Percentiles rank a stretch among this genome's conserved stretches.
Conservation (phyloP, 176 grass and related monocot genomes). For the Cenchrus fungigraminus region DNA sequence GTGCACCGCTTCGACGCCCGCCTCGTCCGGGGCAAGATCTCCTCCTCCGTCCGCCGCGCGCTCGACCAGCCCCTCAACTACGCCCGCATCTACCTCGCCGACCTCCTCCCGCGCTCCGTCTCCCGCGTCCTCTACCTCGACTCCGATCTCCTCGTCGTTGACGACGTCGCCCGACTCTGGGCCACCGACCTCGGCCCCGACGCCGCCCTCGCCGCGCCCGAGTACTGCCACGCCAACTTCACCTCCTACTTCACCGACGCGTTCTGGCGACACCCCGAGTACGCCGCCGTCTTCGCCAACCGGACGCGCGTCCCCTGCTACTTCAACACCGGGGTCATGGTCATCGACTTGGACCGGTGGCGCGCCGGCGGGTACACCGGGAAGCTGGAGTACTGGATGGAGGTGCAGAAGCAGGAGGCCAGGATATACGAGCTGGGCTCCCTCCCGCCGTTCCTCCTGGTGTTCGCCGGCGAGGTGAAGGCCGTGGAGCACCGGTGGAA, state of each 20-base stretch:
- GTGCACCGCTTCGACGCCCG: conserved; percentile 85
- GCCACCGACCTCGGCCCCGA: conserved; percentile 70
- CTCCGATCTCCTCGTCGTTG: conserved; percentile 90
- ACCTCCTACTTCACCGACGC: conserved; percentile 92
- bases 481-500: conserved; percentile 96
- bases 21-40: conserved; percentile 91
- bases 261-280: conserved; percentile 72
- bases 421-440: conserved; percentile 95
- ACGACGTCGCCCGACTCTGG: conserved; percentile 91
- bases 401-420: conserved; percentile 91
- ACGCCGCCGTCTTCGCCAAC: conserved; percentile 60
- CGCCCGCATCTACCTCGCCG: conserved; percentile 96
- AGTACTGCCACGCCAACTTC: conserved; percentile 99
- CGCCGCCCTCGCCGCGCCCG: conserved; percentile 80
- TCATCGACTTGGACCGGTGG: conserved; percentile 90
- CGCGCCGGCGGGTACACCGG: conserved; percentile 67
- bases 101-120: conserved; percentile 73
- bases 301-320: conserved; percentile 73
- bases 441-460: conserved; percentile 83
- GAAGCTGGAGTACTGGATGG: conserved; percentile 96
- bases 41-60: conserved; percentile 87
- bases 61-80: conserved; percentile 99
- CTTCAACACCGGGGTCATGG: conserved; percentile 99
- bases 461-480: conserved; percentile 94
- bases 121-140: conserved; percentile 91